Percentiles rank a stretch among this genome's conserved stretches.
Evolutionary conservation across 129 eudicot genomes (phyloP).

Genomic region (Centaurea solstitialis): DNA sequence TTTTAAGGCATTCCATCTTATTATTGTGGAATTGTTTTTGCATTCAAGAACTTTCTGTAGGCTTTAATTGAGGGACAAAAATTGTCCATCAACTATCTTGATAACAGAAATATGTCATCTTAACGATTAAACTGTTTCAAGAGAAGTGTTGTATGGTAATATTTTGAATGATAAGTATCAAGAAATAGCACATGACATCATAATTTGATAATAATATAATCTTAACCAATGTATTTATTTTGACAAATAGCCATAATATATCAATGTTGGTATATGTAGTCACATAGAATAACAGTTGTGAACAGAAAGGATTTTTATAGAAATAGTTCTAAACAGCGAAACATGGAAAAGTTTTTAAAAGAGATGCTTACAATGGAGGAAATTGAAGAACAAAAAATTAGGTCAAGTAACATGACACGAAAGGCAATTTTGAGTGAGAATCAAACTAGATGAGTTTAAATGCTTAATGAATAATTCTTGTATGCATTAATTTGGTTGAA

Average conservation of each 20-base stretch:
- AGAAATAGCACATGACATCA: too few relatives aligned
- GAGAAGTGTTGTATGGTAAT: too few relatives aligned
- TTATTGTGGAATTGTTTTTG: neutral
- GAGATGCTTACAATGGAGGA: neutral
- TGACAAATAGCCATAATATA: too few relatives aligned
- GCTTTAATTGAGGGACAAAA: neutral
- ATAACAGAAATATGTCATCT: too few relatives aligned
- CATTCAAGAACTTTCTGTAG: neutral
- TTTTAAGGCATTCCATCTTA: neutral
- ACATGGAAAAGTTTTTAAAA: neutral
- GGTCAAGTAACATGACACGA: neutral
- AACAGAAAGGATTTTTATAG: neutral
- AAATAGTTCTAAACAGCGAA: too few relatives aligned
- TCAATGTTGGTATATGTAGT: too few relatives aligned
- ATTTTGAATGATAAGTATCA: too few relatives aligned
- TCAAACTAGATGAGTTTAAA: neutral
- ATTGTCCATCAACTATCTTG: neutral
- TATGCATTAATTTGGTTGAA: neutral
- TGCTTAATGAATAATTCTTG: neutral
- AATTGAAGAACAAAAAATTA: neutral
- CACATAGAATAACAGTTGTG: too few relatives aligned
- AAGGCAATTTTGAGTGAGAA: neutral
- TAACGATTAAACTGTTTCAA: too few relatives aligned
- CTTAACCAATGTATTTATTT: too few relatives aligned
- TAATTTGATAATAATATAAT: too few relatives aligned